These are phyloP conservation scores for Colletotrichum sp. DNA, from an alignment of 2,329 filamentous ascomycete genomes.

Conservation along the genomic window DNA sequence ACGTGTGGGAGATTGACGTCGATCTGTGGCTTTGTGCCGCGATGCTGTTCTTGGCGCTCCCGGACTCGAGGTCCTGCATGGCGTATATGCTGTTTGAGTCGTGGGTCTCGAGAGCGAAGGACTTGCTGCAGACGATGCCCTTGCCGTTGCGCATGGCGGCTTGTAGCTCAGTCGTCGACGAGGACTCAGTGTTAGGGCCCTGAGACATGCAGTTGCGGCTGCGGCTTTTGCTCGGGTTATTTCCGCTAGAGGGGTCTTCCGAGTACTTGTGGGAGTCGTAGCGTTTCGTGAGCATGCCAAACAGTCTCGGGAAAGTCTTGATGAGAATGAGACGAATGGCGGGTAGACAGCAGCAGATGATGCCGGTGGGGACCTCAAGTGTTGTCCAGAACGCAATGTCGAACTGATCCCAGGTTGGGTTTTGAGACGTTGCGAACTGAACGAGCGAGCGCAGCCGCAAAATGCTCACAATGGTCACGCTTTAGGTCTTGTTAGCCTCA, in stretches of 20 bases:
- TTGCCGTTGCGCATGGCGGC: background rate
- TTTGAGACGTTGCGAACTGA: constrained; percentile 28
- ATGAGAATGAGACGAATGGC: constrained; percentile 18
- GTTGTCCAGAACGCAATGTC: constrained; percentile 25
- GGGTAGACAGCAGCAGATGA: constrained; percentile 14
- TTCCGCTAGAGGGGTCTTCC: background rate
- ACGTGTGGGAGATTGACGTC: background rate
- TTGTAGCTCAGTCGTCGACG: background rate
- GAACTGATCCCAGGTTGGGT: constrained; percentile 34
- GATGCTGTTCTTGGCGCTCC: background rate
- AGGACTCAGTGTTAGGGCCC: background rate
- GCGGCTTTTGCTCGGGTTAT: background rate
- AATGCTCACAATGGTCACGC: constrained; percentile 35
- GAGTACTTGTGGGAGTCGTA: background rate
- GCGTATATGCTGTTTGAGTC: background rate
- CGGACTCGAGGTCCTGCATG: constrained; percentile 1
- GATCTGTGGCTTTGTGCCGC: background rate
- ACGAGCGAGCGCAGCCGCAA: constrained; percentile 32
- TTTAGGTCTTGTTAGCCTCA: constrained; percentile 4
- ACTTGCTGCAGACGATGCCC: background rate
- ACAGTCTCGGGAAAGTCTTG: constrained; percentile 3
- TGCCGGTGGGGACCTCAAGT: constrained; percentile 13
- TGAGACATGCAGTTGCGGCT: background rate
- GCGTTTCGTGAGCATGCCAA: constrained; percentile 3
- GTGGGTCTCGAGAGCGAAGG: background rate